Conservation (phyloP, 257 asterid species). For the Primulina eburnea region DNA sequence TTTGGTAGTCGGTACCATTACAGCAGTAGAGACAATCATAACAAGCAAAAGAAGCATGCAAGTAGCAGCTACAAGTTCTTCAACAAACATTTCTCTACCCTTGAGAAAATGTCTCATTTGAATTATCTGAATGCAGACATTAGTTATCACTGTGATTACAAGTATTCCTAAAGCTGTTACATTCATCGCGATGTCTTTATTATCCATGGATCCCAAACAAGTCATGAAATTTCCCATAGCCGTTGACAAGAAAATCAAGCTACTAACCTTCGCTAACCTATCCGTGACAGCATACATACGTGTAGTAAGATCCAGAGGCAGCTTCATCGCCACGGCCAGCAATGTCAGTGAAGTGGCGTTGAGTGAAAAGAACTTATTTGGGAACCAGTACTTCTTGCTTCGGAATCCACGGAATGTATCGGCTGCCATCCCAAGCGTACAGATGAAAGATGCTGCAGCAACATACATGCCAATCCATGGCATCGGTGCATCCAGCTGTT, state of each 20-base stretch:
- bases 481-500: background rate
- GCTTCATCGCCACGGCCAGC: background rate
- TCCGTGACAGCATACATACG: background rate
- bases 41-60: background rate
- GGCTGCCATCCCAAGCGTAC: background rate
- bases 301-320: slow-evolving; percentile 12
- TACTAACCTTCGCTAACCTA: background rate
- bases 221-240: slow-evolving; percentile 10
- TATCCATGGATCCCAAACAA: background rate
- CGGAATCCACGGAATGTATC: background rate
- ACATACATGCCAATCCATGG: background rate
- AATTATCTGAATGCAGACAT: slow-evolving; percentile 9
- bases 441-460: background rate
- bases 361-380: background rate
- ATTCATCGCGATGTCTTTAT: background rate
- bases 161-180: slow-evolving; percentile 10
- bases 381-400: background rate
- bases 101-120: background rate
- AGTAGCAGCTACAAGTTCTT: background rate
- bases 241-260: background rate
- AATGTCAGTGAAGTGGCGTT: background rate
- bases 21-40: background rate
- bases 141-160: slow-evolving; percentile 16
- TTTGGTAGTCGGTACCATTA: slow-evolving; percentile 28
- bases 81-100: background rate